These are phyloP conservation scores for Sextonia rubra DNA, from an alignment of 164 flowering plant genomes.

Conservation along the genomic window DNA sequence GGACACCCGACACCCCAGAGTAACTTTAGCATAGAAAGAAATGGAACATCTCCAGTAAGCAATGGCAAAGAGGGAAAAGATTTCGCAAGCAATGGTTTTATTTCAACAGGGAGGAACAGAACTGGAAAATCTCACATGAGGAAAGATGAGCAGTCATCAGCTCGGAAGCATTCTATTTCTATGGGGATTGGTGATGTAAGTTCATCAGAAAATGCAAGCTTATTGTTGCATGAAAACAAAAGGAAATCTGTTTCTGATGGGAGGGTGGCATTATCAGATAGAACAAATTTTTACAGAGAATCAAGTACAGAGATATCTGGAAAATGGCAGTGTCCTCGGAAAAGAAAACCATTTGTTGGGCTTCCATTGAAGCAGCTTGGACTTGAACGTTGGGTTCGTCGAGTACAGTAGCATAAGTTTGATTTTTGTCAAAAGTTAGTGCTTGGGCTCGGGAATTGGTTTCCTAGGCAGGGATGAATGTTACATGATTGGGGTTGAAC, in stretches of 20 bases:
- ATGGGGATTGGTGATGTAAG: background rate
- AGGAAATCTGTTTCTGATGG: background rate
- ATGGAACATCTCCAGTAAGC: constrained; percentile 10
- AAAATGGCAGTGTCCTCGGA: constrained; percentile 77
- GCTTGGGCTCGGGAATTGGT: background rate
- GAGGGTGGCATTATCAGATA: constrained; percentile 36
- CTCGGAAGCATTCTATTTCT: background rate
- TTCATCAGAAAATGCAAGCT: background rate
- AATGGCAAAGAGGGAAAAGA: constrained; percentile 14
- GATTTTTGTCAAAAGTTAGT: background rate
- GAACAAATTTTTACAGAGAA: constrained; percentile 26
- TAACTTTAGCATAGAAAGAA: background rate
- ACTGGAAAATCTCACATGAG: constrained; percentile 6
- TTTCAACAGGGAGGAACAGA: constrained; percentile 35
- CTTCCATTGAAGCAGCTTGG: constrained; percentile 83
- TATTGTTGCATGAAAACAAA: constrained; percentile 4
- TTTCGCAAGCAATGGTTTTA: constrained; percentile 31
- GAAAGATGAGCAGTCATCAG: background rate
- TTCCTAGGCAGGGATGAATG: background rate
- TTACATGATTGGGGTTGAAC: background rate
- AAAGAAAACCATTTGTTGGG: constrained; percentile 47
- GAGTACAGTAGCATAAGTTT: constrained; percentile 12
- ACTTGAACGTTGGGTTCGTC: constrained; percentile 63
- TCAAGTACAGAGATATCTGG: constrained; percentile 31
- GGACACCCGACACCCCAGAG: background rate